Conservation (phyloP, 139 green algal species). For the Chlamydomonas incerta region DNA sequence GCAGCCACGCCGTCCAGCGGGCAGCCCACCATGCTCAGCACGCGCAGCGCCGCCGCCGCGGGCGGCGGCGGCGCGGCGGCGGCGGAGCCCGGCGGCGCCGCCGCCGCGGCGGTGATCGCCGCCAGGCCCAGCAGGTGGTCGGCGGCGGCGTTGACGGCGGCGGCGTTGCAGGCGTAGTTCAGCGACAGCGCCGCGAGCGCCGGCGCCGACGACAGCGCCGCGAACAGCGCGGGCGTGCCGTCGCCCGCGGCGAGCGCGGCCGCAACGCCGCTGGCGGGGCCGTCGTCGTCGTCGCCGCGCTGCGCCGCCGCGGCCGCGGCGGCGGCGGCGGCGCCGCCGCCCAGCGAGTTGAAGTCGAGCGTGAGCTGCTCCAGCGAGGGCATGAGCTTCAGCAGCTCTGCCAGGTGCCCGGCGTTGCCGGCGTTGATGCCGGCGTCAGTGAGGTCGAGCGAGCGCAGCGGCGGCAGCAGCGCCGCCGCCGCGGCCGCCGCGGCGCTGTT, state of each 20-base stretch:
- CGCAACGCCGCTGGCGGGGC: neutral
- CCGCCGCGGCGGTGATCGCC: neutral
- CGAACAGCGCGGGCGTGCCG: neutral
- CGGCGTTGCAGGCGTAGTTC: constrained; percentile 26
- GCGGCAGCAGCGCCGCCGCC: neutral
- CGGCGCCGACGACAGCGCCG: constrained; percentile 7
- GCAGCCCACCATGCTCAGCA: constrained; percentile 32
- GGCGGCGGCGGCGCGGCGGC: neutral
- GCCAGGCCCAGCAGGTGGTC: constrained; percentile 20
- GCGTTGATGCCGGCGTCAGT: constrained; percentile 30
- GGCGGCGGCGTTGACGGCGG: neutral
- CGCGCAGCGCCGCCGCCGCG: neutral
- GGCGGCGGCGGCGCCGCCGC: neutral
- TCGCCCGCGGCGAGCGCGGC: neutral
- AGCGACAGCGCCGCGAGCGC: constrained; percentile 14
- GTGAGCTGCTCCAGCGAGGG: constrained; percentile 2
- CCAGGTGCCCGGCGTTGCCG: neutral
- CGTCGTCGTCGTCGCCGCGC: neutral
- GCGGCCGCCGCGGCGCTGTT: neutral
- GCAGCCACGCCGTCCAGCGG: constrained; percentile 19
- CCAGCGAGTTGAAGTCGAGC: constrained; percentile 32
- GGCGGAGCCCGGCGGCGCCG: neutral
- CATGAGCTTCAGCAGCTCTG: neutral
- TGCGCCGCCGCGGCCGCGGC: too few species aligned
- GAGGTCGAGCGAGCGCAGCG: constrained; percentile 28